Base-by-base conservation (phyloP, 2,329 filamentous ascomycete genomes). In the Colletotrichum endophyticum region DNA sequence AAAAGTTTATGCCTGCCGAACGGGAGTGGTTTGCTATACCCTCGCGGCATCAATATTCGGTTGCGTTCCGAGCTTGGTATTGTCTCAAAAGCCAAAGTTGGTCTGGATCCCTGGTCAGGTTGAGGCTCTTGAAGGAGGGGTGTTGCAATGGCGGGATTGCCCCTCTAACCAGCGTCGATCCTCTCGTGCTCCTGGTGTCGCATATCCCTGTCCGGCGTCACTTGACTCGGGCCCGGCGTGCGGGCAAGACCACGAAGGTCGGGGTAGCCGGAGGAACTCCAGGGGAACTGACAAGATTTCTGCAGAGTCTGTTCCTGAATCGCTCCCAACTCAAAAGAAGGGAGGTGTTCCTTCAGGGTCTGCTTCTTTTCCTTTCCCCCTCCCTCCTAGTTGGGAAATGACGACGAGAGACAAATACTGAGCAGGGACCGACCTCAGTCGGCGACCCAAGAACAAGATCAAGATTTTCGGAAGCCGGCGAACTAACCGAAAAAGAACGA, bases 21-120 rank as follows among this genome's bases (percentile, higher is more conserved):
- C 22, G 62, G 44, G 44, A 34, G 19, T 9, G 30, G 53, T 59
- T 39, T 53, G 59, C 36, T 66, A 72, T 72, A 73, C 39, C 63
- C 28, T 63, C 68, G 53, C 66, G 70, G 74, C 71, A 74, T 74
- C 64, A 61, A 76, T 67, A 49, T 25, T 70, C 70, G 74, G 66
- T 32, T 68, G 34, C 34, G 70, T 74, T 76, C 74, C 70, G 74
- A 66, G 74, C 66, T 74, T 61, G 71, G 32, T 59, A 30, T 5
- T 62, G 74, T 76, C 71, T 76, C 74, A 76, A 61, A 28, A 66
- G 71, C 22, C 64, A 69, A 28, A 53, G 34, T 70, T 19, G 71
- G 49, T 61, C 64, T 70, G 59, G 64, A 19, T 57, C 64, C 70
- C 66, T 34, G 57, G 71, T 36, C 22, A 34, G 13, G 30, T 34